phyloP scores from a whole-genome alignment of 306 rosid genomes.

The Cicer arietinum region DNA sequence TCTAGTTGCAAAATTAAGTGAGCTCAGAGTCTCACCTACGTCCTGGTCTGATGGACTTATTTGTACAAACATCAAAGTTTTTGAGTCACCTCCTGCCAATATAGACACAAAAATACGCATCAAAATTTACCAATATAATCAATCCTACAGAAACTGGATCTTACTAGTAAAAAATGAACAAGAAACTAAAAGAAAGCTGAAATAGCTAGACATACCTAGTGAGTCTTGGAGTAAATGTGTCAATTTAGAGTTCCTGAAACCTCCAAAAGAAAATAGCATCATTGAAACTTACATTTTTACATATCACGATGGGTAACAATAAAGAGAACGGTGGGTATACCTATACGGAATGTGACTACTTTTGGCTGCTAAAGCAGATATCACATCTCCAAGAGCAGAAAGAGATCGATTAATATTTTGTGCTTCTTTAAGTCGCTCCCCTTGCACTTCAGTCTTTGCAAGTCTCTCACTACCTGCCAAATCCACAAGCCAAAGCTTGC shows the following conservation, averaged over 20 bases:
- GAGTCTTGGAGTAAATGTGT: slow-evolving; percentile 96
- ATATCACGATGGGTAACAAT: slow-evolving; percentile 7
- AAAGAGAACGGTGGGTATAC: slow-evolving; percentile 48
- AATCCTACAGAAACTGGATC: slow-evolving; percentile 22
- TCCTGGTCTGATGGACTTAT: slow-evolving; percentile 92
- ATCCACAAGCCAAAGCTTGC: slow-evolving; percentile 96
- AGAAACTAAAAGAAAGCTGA: slow-evolving; percentile 18
- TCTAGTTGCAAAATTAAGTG: slow-evolving; percentile 83
- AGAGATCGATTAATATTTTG: slow-evolving; percentile 88
- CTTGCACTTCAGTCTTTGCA: slow-evolving; percentile 84
- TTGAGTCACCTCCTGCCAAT: slow-evolving; percentile 81
- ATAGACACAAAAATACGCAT: slow-evolving; percentile 23
- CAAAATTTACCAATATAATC: slow-evolving; percentile 21
- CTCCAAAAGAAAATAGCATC: slow-evolving; percentile 36
- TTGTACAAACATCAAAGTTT: slow-evolving; percentile 90
- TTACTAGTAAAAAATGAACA: slow-evolving; percentile 19
- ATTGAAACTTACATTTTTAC: slow-evolving; percentile 16
- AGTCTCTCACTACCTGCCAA: slow-evolving; percentile 97
- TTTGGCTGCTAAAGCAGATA: slow-evolving; percentile 82
- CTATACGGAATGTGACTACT: slow-evolving; percentile 89
- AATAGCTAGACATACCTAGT: slow-evolving; percentile 57
- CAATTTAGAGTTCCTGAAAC: slow-evolving; percentile 87
- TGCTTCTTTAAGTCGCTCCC: slow-evolving; percentile 86
- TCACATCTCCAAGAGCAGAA: slow-evolving; percentile 92
- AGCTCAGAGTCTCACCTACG: slow-evolving; percentile 80